Conservation (phyloP, 2,329 filamentous ascomycete genomes). For the Trichoderma sp. region DNA sequence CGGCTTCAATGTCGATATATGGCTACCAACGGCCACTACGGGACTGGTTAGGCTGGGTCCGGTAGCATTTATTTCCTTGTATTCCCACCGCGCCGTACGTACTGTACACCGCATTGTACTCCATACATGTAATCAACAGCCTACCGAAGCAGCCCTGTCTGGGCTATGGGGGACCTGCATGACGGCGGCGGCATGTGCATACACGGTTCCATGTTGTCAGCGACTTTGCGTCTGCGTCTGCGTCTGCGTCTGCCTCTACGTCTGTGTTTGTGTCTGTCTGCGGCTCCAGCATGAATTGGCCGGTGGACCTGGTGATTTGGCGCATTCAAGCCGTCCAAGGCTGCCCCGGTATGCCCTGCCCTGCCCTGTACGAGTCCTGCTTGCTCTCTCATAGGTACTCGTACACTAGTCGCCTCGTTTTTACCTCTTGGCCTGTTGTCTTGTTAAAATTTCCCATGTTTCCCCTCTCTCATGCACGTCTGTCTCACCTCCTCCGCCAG, state of each 20-base stretch:
- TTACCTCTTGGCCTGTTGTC: neutral
- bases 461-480: neutral
- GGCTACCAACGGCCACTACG: neutral
- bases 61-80: neutral
- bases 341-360: neutral
- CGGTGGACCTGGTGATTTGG: neutral
- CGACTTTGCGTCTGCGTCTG: neutral
- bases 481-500: neutral
- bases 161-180: slow-evolving; percentile 17
- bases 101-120: neutral
- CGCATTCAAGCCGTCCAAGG: neutral
- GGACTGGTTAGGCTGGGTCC: neutral
- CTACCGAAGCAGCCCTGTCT: neutral
- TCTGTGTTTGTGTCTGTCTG: neutral
- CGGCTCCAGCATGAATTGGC: neutral
- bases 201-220: neutral
- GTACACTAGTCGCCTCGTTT: neutral
- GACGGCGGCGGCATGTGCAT: neutral
- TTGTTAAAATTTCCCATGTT: neutral
- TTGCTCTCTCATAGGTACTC: neutral
- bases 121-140: neutral
- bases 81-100: neutral
- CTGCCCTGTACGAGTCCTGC: neutral
- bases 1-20: neutral
- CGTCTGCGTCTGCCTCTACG: neutral